These are phyloP conservation scores for Rhizopogon salebrosus DNA, from an alignment of 768 basidiomycete genomes.

Conservation along the genomic window DNA sequence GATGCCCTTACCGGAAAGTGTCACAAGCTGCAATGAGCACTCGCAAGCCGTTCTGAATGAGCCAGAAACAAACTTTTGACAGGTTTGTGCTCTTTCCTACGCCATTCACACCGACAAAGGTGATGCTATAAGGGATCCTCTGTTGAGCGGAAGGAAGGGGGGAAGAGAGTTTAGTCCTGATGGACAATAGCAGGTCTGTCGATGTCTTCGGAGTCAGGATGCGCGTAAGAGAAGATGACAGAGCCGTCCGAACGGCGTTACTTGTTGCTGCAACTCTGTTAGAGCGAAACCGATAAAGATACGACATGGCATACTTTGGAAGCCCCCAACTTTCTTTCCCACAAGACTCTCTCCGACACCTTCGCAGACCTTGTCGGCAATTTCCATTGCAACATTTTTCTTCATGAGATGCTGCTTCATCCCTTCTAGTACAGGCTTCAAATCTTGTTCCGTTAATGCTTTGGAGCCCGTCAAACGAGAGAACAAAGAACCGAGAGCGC, in stretches of 20 bases:
- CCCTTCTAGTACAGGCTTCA: slow-evolving; percentile 81
- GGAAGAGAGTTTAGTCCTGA: slow-evolving; percentile 80
- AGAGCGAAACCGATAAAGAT: neutral
- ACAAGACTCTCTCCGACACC: slow-evolving; percentile 86
- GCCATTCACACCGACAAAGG: slow-evolving; percentile 98
- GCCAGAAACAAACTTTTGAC: slow-evolving; percentile 98
- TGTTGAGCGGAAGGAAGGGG: slow-evolving; percentile 71
- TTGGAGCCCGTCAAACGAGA: slow-evolving; percentile 84
- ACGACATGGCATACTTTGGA: slow-evolving; percentile 61
- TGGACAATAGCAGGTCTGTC: slow-evolving; percentile 92
- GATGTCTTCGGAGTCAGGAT: slow-evolving; percentile 96
- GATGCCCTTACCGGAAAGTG: slow-evolving; percentile 73
- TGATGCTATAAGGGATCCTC: slow-evolving; percentile 84
- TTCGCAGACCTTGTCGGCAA: slow-evolving; percentile 91
- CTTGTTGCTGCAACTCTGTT: slow-evolving; percentile 58
- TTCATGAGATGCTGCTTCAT: slow-evolving; percentile 99
- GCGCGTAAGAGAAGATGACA: slow-evolving; percentile 84
- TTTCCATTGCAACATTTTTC: slow-evolving; percentile 97
- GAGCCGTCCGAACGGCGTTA: slow-evolving; percentile 74
- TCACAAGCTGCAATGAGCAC: slow-evolving; percentile 98
- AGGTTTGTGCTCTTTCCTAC: slow-evolving; percentile 99
- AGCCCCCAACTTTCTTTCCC: slow-evolving; percentile 87
- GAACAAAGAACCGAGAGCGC: slow-evolving; percentile 74
- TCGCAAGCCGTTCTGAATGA: slow-evolving; percentile 89
- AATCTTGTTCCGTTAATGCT: slow-evolving; percentile 72